A percentile compares a stretch with the other conserved stretches of the same genome.
Evolutionary conservation across 306 rosid genomes (phyloP).

Genomic region (Acacia melanoxylon): DNA sequence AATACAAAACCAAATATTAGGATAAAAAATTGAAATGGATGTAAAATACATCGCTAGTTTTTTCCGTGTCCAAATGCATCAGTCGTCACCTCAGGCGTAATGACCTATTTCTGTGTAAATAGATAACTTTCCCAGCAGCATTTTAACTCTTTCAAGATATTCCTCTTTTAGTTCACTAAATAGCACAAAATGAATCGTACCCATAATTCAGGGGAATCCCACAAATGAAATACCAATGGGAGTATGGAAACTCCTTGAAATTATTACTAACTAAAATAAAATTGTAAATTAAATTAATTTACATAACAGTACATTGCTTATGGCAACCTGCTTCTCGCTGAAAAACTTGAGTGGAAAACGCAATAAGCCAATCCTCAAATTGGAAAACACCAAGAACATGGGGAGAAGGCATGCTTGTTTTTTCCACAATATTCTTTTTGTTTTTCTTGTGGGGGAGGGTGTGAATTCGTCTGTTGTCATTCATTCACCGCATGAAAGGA

Average conservation of each 20-base stretch:
- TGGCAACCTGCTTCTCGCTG: slow-evolving; percentile 5
- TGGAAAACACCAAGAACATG: slow-evolving; percentile 23
- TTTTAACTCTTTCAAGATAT: background rate
- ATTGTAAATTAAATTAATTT: slow-evolving; percentile 28
- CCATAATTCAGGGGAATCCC: background rate
- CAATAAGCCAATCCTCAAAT: slow-evolving; percentile 9
- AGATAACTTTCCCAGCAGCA: background rate
- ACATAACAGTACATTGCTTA: slow-evolving; percentile 33
- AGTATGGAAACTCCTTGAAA: background rate
- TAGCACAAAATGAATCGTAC: background rate
- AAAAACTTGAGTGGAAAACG: slow-evolving; percentile 26
- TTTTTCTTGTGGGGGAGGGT: background rate
- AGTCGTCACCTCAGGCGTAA: background rate
- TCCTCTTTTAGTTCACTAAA: background rate
- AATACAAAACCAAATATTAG: background rate
- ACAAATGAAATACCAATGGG: background rate
- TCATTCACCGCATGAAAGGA: slow-evolving; percentile 69
- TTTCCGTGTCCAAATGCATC: background rate
- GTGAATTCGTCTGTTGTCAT: slow-evolving; percentile 23
- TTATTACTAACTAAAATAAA: slow-evolving; percentile 8
- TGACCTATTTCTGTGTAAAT: background rate
- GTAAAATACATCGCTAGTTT: background rate
- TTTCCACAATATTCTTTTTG: background rate
- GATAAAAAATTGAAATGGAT: background rate
- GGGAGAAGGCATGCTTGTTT: background rate